phyloP scores from a whole-genome alignment of 768 basidiomycete genomes.

The Filobasidium wieringae region DNA sequence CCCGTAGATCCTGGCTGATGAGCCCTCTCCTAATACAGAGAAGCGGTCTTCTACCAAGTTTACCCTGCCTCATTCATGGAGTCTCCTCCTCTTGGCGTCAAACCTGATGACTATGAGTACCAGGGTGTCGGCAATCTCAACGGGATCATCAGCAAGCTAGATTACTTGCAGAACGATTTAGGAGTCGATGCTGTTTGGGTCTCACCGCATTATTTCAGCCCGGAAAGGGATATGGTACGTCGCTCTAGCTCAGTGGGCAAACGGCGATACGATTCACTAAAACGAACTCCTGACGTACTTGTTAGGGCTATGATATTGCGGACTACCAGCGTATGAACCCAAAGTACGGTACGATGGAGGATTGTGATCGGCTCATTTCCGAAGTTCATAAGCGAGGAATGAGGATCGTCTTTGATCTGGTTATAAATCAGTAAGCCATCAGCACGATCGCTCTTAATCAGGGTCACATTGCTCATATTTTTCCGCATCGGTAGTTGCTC shows the following conservation, averaged over 20 bases:
- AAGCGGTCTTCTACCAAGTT: constrained; percentile 9
- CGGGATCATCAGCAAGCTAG: constrained; percentile 54
- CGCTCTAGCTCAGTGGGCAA: too few species aligned
- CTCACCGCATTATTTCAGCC: constrained; percentile 57
- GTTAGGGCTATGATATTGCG: constrained; percentile 45
- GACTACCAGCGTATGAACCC: constrained; percentile 45
- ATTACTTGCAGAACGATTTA: constrained; percentile 56
- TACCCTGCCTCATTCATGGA: constrained; percentile 51
- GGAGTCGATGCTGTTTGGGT: constrained; percentile 62
- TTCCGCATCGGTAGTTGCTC: constrained; percentile 35
- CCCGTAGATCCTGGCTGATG: too few species aligned
- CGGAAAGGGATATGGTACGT: constrained; percentile 61
- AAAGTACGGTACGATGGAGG: constrained; percentile 40
- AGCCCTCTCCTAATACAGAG: too few species aligned
- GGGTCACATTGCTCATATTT: not conserved
- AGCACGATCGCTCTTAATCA: not conserved
- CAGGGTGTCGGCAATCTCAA: constrained; percentile 57
- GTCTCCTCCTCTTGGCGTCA: too few species aligned
- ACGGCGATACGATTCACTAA: constrained; percentile 33
- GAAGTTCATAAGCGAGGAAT: constrained; percentile 51
- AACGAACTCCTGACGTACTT: not conserved
- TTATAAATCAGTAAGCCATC: constrained; percentile 49
- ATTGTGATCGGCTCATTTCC: constrained; percentile 19
- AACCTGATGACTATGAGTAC: too few species aligned
- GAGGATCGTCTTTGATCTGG: constrained; percentile 68